phyloP scores from a whole-genome alignment of 352 stramenopile genomes.

The Globisporangium cylindrosporum region DNA sequence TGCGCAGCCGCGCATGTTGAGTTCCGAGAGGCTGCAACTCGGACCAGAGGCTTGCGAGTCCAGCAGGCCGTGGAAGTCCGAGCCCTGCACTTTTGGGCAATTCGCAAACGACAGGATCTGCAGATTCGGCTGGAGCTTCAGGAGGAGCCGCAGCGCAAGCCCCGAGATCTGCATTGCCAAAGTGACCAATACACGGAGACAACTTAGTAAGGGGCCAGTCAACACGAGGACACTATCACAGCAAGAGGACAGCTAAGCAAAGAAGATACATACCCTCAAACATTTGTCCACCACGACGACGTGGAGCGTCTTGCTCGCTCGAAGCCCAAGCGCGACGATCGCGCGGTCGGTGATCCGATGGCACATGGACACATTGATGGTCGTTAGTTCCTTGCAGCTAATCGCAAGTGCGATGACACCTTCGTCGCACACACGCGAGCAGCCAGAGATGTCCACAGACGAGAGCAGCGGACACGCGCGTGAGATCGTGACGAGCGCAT shows the following conservation, averaged over 20 bases:
- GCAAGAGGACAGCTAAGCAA: background rate
- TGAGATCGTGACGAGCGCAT: constrained; percentile 42
- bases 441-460: constrained; percentile 68
- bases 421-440: constrained; percentile 71
- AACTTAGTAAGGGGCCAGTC: background rate
- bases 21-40: constrained; percentile 24
- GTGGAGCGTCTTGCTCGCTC: constrained; percentile 31
- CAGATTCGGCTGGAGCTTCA: constrained; percentile 50
- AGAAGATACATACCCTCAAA: constrained; percentile 41
- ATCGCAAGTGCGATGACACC: constrained; percentile 62
- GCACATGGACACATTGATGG: constrained; percentile 80
- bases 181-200: background rate
- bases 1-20: constrained; percentile 58
- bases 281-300: constrained; percentile 56
- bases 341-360: constrained; percentile 72
- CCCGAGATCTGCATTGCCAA: constrained; percentile 53
- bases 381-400: constrained; percentile 43
- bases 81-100: constrained; percentile 55
- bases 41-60: constrained; percentile 11
- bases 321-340: constrained; percentile 49
- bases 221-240: background rate
- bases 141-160: constrained; percentile 47
- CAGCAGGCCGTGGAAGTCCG: constrained; percentile 33
- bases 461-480: constrained; percentile 35
- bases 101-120: constrained; percentile 52